Evolutionary conservation across 352 stramenopile genomes (phyloP).

Genomic region (Pythium rhizo-oryzae): DNA sequence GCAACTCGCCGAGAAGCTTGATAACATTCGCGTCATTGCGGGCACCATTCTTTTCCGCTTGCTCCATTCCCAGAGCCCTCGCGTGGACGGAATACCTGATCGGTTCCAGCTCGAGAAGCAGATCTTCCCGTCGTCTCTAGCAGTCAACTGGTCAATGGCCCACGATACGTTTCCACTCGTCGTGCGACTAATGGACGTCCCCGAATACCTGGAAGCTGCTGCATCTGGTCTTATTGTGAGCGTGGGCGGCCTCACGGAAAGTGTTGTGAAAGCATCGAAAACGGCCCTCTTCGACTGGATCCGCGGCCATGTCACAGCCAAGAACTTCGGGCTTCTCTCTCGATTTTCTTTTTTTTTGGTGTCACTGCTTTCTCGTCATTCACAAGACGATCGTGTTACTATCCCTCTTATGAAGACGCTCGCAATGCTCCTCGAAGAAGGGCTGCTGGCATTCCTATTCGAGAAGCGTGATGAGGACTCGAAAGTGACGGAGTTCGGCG

Average conservation of each 20-base stretch:
- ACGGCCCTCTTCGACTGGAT: conserved; percentile 65
- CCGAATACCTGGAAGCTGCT: conserved; percentile 85
- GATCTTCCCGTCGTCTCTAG: conserved; percentile 56
- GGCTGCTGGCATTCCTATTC: conserved; percentile 65
- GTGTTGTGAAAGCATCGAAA: conserved; percentile 87
- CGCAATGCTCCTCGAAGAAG: conserved; percentile 65
- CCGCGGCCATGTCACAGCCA: conserved; percentile 44
- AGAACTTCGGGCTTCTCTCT: conserved; percentile 67
- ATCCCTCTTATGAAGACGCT: conserved; percentile 90
- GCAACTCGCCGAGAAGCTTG: conserved; percentile 97
- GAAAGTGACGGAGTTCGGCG: conserved; percentile 52
- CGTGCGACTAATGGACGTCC: conserved; percentile 82
- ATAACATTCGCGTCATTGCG: conserved; percentile 89
- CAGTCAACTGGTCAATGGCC: conserved; percentile 81
- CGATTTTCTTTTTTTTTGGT: conserved; percentile 76
- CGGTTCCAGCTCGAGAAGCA: conserved; percentile 67
- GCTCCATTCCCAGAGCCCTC: conserved; percentile 66
- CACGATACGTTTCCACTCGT: conserved; percentile 93
- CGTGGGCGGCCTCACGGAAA: conserved; percentile 95
- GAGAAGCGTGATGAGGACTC: conserved; percentile 37
- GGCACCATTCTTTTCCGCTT: conserved; percentile 89
- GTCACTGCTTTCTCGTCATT: conserved; percentile 57
- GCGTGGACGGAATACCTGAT: conserved; percentile 77
- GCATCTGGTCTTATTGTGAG: conserved; percentile 92
- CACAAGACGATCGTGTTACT: conserved; percentile 78